phyloP scores from a whole-genome alignment of 768 basidiomycete species.

The Terana coerulea region DNA sequence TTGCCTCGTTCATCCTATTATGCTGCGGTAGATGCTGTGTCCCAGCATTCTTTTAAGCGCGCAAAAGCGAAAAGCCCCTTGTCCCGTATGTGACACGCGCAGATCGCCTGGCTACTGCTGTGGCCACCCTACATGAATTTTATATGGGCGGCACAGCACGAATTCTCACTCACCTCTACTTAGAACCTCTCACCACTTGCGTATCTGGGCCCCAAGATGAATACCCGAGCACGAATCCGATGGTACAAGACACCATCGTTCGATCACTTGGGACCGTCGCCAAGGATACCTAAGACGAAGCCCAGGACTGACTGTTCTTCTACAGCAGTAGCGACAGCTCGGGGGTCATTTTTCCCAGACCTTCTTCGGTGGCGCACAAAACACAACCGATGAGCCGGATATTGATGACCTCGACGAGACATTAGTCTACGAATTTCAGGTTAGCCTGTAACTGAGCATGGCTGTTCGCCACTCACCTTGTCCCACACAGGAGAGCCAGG shows the following conservation, averaged over 20 bases:
- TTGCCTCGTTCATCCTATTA: too few relatives aligned
- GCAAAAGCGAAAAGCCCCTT: too few relatives aligned
- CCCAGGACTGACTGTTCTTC: neutral
- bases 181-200: too few relatives aligned
- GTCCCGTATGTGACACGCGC: too few relatives aligned
- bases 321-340: neutral
- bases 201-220: too few relatives aligned
- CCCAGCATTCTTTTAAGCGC: too few relatives aligned
- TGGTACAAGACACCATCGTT: neutral
- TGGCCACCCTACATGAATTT: too few relatives aligned
- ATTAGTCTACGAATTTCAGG: slow-evolving; percentile 50
- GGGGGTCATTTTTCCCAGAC: neutral
- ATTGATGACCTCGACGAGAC: slow-evolving; percentile 42
- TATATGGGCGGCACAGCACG: too few relatives aligned
- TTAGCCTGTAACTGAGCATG: slow-evolving; percentile 22
- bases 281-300: neutral
- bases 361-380: neutral
- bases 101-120: too few relatives aligned
- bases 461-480: slow-evolving; percentile 1
- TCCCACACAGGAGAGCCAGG: slow-evolving; percentile 37
- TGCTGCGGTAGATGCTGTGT: too few relatives aligned
- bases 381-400: neutral
- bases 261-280: neutral
- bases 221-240: neutral
- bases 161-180: too few relatives aligned